phyloP scores from a whole-genome alignment of 1,284 basidiomycete genomes.

The Baeospora myosura region DNA sequence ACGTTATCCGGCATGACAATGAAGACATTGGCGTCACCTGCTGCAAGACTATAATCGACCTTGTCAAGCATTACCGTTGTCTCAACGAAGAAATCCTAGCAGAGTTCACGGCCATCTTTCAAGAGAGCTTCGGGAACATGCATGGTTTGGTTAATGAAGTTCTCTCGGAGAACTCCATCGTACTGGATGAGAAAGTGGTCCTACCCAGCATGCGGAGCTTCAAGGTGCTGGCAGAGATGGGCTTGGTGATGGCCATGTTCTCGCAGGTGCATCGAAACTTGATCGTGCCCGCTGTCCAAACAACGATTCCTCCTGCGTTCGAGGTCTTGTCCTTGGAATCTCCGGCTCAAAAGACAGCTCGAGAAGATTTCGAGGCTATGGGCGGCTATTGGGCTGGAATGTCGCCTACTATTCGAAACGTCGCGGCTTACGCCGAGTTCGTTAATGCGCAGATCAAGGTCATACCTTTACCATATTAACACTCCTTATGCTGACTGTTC shows the following conservation, averaged over 20 bases:
- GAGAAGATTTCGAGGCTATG: conserved; percentile 75
- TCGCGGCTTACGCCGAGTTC: conserved; percentile 80
- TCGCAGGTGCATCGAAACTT: conserved; percentile 74
- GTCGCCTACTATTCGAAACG: conserved; percentile 70
- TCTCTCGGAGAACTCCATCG: conserved; percentile 58
- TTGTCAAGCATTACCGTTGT: conserved; percentile 62
- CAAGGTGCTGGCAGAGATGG: conserved; percentile 93
- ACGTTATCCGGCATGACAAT: conserved; percentile 85
- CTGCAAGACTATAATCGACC: conserved; percentile 90
- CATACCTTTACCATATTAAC: neutral
- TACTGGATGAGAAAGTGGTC: conserved; percentile 49
- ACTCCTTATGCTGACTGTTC: neutral
- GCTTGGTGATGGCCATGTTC: conserved; percentile 88
- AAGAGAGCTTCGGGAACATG: conserved; percentile 77
- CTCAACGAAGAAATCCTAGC: conserved; percentile 73
- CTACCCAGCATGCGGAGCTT: conserved; percentile 80
- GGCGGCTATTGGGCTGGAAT: conserved; percentile 83
- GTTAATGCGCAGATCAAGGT: conserved; percentile 93
- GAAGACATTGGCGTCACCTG: conserved; percentile 92
- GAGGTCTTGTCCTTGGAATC: conserved; percentile 76
- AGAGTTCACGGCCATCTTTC: conserved; percentile 75
- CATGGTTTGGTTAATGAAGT: conserved; percentile 69
- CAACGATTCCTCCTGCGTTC: conserved; percentile 72
- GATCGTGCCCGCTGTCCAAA: conserved; percentile 65
- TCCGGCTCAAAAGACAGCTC: conserved; percentile 79